These are phyloP conservation scores for Tulasnella sp. DNA, from an alignment of 768 basidiomycete genomes.

Conservation along the genomic window DNA sequence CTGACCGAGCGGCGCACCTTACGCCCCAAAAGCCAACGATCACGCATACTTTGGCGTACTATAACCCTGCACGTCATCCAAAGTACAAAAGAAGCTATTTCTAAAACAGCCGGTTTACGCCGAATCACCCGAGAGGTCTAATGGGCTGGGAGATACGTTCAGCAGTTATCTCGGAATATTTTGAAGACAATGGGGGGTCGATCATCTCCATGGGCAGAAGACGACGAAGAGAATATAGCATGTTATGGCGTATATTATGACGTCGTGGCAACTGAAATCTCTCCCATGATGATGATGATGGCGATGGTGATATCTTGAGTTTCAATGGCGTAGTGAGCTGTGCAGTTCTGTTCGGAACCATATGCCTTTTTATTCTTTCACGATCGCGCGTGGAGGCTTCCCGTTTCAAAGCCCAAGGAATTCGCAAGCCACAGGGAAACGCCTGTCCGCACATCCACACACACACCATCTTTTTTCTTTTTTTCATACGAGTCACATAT, in stretches of 20 bases:
- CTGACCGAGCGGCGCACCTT: no score
- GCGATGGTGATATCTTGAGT: not conserved
- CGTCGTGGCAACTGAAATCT: not conserved
- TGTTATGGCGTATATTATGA: not conserved
- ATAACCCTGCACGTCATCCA: no score
- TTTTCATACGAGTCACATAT: not conserved
- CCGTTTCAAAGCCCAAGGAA: not conserved
- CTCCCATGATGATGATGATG: not conserved
- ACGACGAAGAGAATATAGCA: not conserved
- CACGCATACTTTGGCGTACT: no score
- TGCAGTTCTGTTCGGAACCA: not conserved
- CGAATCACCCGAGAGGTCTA: not conserved
- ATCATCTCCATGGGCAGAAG: not conserved
- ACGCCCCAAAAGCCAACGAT: no score
- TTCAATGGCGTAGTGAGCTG: not conserved
- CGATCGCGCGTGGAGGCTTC: no score
- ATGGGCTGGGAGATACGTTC: not conserved
- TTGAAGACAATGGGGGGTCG: not conserved
- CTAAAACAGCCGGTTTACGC: not conserved
- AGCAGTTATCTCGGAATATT: not conserved
- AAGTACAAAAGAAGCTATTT: not conserved
- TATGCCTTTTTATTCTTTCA: not conserved
- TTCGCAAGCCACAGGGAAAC: not conserved
- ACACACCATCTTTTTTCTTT: not conserved
- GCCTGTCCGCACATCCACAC: not conserved